Evolutionary conservation across 2,329 filamentous ascomycete species (phyloP), one percentile per base, ranked within the genome.

Genomic region (Pseudodiploospora longispora): DNA sequence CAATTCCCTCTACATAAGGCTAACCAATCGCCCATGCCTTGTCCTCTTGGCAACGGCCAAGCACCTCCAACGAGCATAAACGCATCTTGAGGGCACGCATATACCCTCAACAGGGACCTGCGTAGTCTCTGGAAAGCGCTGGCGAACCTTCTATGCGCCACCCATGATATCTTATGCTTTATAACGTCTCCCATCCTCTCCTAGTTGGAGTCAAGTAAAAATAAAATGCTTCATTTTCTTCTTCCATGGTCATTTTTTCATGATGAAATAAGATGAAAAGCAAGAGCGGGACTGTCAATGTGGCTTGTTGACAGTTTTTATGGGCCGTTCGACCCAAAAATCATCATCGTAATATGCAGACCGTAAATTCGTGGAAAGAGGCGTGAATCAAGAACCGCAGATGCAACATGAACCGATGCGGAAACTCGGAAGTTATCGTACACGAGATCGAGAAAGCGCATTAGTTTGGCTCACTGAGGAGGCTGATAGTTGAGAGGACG

Each of bases 401-500:
- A 45, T 47, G 46, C 48, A 47, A 44, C 43, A 31, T 43, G 41
- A 44, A 44, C 47, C 45, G 45, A 44, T 39, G 41, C 41, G 43
- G 30, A 37, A 44, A 44, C 38, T 33, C 42, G 48, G 36, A 35
- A 47, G 46, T 45, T 54, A 53, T 56, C 47, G 50, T 54, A 56
- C 52, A 53, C 46, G 47, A 34, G 28, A n/a, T 40, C 36, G 50
- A 42, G 36, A 30, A 43, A 44, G 28, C 35, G 41, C 37, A 35
- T 36, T 27, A 30, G 31, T 10, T 19, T 35, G 32, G 46, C 42
- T 56, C 61, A 74, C 64, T 75, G 71, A 43, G 85, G 84, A 49
- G 85, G 78, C 63, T 90, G 84, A 66, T 87, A 93, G 68, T 91
- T 89, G 59, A 93, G 82, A 43, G 86, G 55, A 34, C 42, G 40